Evolutionary conservation across 2,329 filamentous ascomycete species (phyloP).

Genomic region (Fusarium temperatum): DNA sequence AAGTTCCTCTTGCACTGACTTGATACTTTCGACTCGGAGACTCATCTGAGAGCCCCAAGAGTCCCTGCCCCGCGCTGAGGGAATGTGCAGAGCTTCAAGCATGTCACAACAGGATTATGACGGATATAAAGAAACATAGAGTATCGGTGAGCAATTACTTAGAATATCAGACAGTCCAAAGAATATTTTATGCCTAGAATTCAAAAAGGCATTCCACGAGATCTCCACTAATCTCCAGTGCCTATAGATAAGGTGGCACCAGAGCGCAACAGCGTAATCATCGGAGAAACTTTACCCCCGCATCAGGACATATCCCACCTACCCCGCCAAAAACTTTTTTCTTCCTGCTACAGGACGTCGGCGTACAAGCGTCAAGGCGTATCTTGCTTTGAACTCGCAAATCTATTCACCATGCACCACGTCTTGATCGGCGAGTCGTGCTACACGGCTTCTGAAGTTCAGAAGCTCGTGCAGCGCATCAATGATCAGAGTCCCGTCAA

Average conservation of each 20-base stretch:
- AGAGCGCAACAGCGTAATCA: neutral
- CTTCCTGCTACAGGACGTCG: slow-evolving; percentile 26
- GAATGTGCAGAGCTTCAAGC: neutral
- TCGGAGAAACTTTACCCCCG: slow-evolving; percentile 37
- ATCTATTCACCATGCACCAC: slow-evolving; percentile 46
- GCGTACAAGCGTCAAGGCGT: slow-evolving; percentile 38
- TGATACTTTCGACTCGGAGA: neutral
- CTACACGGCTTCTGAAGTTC: slow-evolving; percentile 57
- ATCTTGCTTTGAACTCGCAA: slow-evolving; percentile 40
- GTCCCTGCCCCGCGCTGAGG: neutral
- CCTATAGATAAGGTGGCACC: neutral
- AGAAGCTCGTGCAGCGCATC: slow-evolving; percentile 56
- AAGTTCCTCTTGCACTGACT: neutral
- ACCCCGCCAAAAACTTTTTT: slow-evolving; percentile 38
- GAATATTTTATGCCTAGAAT: neutral
- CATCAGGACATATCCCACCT: slow-evolving; percentile 23
- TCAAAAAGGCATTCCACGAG: neutral
- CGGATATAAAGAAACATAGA: neutral
- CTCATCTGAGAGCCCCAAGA: neutral
- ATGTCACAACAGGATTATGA: neutral
- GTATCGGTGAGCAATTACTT: no score
- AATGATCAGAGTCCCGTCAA: slow-evolving; percentile 54
- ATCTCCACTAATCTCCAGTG: no score
- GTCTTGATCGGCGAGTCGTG: slow-evolving; percentile 57
- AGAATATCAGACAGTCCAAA: neutral